Evolutionary conservation across 164 flowering plant genomes (phyloP).

Genomic region (Piper betle): DNA sequence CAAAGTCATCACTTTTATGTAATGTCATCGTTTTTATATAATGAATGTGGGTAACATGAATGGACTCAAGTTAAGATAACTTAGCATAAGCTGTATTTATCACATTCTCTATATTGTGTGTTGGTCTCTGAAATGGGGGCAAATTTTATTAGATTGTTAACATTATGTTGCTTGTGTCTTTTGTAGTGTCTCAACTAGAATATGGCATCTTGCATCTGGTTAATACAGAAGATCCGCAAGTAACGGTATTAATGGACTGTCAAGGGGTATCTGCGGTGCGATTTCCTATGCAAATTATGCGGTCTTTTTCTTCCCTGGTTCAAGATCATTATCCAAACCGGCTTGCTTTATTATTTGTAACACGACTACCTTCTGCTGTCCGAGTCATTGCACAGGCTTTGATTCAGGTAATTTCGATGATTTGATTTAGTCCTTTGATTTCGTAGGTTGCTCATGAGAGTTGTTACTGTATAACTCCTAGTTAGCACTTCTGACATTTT

Average conservation of each 20-base stretch:
- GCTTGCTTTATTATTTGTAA: conserved; percentile 56
- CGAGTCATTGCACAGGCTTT: conserved; percentile 74
- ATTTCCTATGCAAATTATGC: conserved; percentile 76
- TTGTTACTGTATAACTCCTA: background rate
- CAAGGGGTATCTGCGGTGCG: conserved; percentile 63
- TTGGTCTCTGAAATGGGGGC: background rate
- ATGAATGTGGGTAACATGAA: too few species aligned
- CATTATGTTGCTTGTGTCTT: background rate
- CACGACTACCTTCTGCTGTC: conserved; percentile 74
- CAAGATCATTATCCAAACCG: conserved; percentile 85
- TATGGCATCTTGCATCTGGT: conserved; percentile 53
- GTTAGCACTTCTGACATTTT: background rate
- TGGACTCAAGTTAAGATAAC: too few species aligned
- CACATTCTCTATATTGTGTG: background rate
- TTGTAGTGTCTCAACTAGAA: conserved; percentile 80
- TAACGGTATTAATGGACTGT: conserved; percentile 82
- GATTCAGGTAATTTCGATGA: conserved; percentile 42
- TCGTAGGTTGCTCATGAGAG: background rate
- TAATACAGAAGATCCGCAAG: conserved; percentile 39
- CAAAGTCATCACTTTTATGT: too few species aligned
- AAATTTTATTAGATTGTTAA: background rate
- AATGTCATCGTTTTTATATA: too few species aligned
- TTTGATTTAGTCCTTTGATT: background rate
- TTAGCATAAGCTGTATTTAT: too few species aligned
- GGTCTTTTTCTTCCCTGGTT: conserved; percentile 55